Conservation (phyloP, 1,284 basidiomycete genomes). For the Rhodotorula sp. region DNA sequence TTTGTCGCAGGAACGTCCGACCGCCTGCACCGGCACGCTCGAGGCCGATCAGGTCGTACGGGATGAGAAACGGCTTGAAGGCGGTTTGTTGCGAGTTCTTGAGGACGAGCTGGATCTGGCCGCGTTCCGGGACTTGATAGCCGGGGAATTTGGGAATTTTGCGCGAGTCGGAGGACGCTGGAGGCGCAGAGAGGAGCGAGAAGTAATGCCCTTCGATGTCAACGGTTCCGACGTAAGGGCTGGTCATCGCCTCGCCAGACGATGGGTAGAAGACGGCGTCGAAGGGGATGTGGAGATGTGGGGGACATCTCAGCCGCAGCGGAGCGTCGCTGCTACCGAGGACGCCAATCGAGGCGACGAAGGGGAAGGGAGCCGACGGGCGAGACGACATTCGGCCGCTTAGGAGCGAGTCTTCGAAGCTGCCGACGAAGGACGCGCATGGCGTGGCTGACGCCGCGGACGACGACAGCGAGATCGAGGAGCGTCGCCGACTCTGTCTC, state of each 20-base stretch:
- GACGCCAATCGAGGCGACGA: slow-evolving; percentile 50
- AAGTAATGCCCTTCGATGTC: slow-evolving; percentile 49
- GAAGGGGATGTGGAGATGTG: slow-evolving; percentile 48
- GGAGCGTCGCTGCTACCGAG: slow-evolving; percentile 39
- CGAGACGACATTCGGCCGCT: slow-evolving; percentile 48
- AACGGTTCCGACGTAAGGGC: slow-evolving; percentile 50
- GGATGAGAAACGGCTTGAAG: slow-evolving; percentile 56
- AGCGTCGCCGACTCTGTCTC: slow-evolving; percentile 18
- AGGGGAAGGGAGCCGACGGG: slow-evolving; percentile 47
- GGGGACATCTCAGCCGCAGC: slow-evolving; percentile 45
- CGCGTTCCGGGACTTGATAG: slow-evolving; percentile 53
- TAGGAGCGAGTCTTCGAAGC: slow-evolving; percentile 50
- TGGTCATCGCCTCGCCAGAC: slow-evolving; percentile 36
- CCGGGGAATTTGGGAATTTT: slow-evolving; percentile 52
- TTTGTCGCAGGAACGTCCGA: slow-evolving; percentile 46
- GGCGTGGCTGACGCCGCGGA: not conserved
- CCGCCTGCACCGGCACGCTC: slow-evolving; percentile 38
- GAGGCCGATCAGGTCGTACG: slow-evolving; percentile 54
- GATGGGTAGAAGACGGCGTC: slow-evolving; percentile 48
- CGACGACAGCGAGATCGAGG: slow-evolving; percentile 14
- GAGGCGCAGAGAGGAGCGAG: slow-evolving; percentile 13
- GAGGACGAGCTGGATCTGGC: slow-evolving; percentile 57
- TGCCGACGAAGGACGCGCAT: slow-evolving; percentile 46
- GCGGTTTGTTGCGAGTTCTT: slow-evolving; percentile 52
- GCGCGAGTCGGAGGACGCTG: not conserved